Base-by-base conservation (phyloP, 495 filamentous ascomycete species). In the Aspergillus incahuasiensis region DNA sequence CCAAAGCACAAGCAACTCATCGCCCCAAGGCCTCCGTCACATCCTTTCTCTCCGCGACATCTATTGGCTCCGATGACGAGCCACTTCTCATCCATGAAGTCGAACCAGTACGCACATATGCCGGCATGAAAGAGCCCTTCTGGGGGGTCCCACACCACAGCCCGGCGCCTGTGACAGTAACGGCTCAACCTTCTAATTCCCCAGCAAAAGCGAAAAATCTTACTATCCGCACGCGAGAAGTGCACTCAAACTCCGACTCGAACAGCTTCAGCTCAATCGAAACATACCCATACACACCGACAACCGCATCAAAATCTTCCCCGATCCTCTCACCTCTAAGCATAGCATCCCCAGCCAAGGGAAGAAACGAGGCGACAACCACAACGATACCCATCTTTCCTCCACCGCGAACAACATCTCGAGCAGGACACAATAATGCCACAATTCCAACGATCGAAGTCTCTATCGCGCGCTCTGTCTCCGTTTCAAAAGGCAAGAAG, bases 391-490 rank as follows among this genome's bases (percentile, higher is more conserved):
- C 32, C 12, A 48, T 45, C 20, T 56, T 56, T 6, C 56, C 61
- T 7, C 39, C 63, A 2, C 59, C 44, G 21, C 52, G 57, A 0
- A 54, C 28, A 38, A 53, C 50, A 15, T 44, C 38, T 9, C 39
- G 24, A 11, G 40, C 48, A 16, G n/a, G n/a, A 0, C 25, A 28
- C 25, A 48, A 57, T 19, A 40, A 46, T 12, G 41, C 55, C 3
- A 48, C 57, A 22, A 49, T 61, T 9, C 71, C 69, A 5, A 65
- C 51, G 0, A 60, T 75, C 19, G 67, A 75, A 43, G 59, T 78
- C 24, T 76, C 75, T 2, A 68, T 66, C 28, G 75, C 75, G 6
- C 58, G 72, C 13, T 75, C 75, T 9, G 56, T 78, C 15, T 76
- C 73, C 13, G 68, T 78, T 1, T 70, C 70, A 0, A 62, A 63